Evolutionary conservation across 2,329 filamentous ascomycete species (phyloP).

Genomic region (Aureobasidium vineae): DNA sequence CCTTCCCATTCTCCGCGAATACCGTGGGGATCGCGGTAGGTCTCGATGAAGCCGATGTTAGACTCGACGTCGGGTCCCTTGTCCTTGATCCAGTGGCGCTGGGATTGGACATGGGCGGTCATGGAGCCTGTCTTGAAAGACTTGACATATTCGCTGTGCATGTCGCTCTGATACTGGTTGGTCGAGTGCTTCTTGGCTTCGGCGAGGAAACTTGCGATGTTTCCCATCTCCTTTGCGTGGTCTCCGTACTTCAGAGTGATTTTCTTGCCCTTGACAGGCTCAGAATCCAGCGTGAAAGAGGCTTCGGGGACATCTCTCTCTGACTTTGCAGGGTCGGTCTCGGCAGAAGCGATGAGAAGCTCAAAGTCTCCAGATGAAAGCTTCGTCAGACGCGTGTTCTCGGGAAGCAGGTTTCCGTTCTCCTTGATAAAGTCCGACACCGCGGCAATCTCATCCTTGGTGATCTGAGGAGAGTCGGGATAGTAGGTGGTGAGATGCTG

Average conservation of each 20-base stretch:
- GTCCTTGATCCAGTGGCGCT: conserved; percentile 55
- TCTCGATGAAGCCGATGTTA: conserved; percentile 56
- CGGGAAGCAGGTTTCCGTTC: conserved; percentile 46
- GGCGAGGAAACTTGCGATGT: conserved; percentile 47
- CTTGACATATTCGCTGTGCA: conserved; percentile 46
- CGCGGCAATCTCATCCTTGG: conserved; percentile 48
- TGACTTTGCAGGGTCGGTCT: conserved; percentile 41
- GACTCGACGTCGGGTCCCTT: conserved; percentile 53
- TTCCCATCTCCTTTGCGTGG: conserved; percentile 48
- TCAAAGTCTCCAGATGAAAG: conserved; percentile 46
- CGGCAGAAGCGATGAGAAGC: conserved; percentile 50
- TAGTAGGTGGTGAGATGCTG: conserved; percentile 52
- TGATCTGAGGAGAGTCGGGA: conserved; percentile 50
- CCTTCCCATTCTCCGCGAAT: conserved; percentile 56
- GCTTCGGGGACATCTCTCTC: conserved; percentile 47
- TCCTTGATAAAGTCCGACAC: conserved; percentile 50
- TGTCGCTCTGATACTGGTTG: conserved; percentile 47
- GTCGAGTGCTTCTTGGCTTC: conserved; percentile 50
- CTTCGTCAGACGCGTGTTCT: conserved; percentile 52
- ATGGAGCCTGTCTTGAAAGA: conserved; percentile 53
- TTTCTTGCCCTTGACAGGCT: conserved; percentile 46
- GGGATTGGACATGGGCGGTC: conserved; percentile 52
- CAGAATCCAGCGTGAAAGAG: conserved; percentile 46
- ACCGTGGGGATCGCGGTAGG: conserved; percentile 55
- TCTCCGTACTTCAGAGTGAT: conserved; percentile 49